These are phyloP conservation scores for Phytophthora lateralis DNA, from an alignment of 352 stramenopile species.

Conservation along the genomic window DNA sequence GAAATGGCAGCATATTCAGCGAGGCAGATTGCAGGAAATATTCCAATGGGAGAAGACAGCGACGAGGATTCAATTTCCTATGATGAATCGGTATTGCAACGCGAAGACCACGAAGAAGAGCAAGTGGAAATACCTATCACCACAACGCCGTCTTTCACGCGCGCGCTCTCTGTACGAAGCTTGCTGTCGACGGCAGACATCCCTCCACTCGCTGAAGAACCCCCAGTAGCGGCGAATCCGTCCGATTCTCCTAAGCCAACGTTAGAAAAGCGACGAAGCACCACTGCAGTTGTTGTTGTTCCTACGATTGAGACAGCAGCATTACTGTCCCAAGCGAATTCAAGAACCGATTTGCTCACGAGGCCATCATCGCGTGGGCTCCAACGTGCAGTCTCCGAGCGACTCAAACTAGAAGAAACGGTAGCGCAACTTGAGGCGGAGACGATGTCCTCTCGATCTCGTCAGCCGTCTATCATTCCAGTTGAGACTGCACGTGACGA, in stretches of 20 bases:
- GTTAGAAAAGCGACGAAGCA: conserved; percentile 26
- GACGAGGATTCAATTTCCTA: background rate
- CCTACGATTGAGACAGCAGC: conserved; percentile 18
- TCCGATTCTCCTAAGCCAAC: background rate
- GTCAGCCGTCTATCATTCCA: conserved; percentile 2
- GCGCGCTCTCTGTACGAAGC: conserved; percentile 7
- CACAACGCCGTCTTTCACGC: background rate
- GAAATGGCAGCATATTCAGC: background rate
- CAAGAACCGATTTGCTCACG: conserved; percentile 11
- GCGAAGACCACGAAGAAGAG: conserved; percentile 1
- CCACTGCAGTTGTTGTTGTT: conserved; percentile 32
- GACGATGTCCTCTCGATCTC: conserved; percentile 3
- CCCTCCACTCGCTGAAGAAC: conserved; percentile 6
- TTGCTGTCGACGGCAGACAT: conserved; percentile 4
- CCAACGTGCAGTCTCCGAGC: conserved; percentile 17
- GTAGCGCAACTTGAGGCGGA: conserved; percentile 12
- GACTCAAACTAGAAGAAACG: conserved; percentile 18
- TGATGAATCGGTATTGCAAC: background rate
- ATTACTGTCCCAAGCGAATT: background rate
- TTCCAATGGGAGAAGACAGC: conserved; percentile 13
- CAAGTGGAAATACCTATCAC: conserved; percentile 3
- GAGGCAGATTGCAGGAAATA: conserved; percentile 7
- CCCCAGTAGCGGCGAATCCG: background rate
- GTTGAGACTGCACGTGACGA: conserved; percentile 8
- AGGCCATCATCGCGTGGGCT: conserved; percentile 15